Base-by-base conservation (phyloP, 306 rosid genomes). In the Herpetospermum pedunculosum region DNA sequence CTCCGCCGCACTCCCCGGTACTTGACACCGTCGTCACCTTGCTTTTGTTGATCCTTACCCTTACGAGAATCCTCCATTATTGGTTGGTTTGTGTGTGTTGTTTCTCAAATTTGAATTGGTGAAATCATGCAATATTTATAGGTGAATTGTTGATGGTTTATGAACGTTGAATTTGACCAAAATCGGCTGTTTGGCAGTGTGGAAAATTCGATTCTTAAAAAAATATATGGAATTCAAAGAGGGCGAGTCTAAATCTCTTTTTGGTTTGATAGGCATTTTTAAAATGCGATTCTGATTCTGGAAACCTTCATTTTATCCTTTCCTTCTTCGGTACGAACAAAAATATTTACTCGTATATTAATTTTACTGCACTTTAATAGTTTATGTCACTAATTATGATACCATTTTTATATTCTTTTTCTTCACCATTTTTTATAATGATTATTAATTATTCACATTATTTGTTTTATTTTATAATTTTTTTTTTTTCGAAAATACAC, bases 231-330 rank as follows among this genome's bases (percentile, higher is more conserved):
- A 10, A 75, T 82, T 92, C 95, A 59, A 83, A 37, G 71, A 63
- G 70, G 3, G 71, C 9, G 1, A 32, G 25, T 60, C 48, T 37
- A 64, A 32, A 64, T 64, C 48, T 64, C 29, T 37, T 85, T 52
- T 84, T 85, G 81, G 84, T 16, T 69, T 48, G 58, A 94, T 94
- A 87, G 84, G 88, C 82, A 85, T 87, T 83, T 83, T 83, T 49
- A 59, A 81, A 40, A 70, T 70, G 77, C 69, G 80, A 67, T 67
- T 67, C 52, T 67, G n/a, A 13, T 67, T 41, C 72, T 12, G 62
- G 14, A 55, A 7, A 6, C 62, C 18, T 10, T 55, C 15, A 30
- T 37, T 67, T 67, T 38, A 13, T 67, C n/a, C 6, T 40, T 67
- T 41, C 72, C 72, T 67, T 23, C 72, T 41, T 23, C 34, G 5